phyloP scores from a whole-genome alignment of 495 filamentous ascomycete genomes.

The Letharia columbiana region DNA sequence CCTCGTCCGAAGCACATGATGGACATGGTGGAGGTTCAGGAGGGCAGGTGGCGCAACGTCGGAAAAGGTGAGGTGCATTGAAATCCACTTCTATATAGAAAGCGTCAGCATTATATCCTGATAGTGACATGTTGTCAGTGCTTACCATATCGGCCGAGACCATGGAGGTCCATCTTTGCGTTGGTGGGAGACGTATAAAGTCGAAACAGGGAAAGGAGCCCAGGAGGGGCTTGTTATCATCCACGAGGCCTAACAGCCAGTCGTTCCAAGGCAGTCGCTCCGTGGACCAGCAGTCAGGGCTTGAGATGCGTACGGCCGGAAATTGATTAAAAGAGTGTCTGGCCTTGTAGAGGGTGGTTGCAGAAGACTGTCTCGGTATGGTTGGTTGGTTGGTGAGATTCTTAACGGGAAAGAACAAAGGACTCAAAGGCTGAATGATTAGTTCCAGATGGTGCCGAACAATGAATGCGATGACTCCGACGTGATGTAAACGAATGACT shows the following conservation, averaged over 20 bases:
- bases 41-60: conserved; percentile 40
- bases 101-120: conserved; percentile 1
- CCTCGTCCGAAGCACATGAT: conserved; percentile 37
- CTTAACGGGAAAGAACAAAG: background rate
- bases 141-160: conserved; percentile 17
- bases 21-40: conserved; percentile 42
- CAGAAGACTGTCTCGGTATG: background rate
- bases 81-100: conserved; percentile 18
- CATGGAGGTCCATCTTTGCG: conserved; percentile 17
- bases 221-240: background rate
- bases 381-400: conserved; percentile 5
- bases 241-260: background rate
- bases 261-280: background rate
- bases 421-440: background rate
- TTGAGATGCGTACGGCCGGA: background rate
- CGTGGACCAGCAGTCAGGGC: background rate
- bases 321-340: background rate
- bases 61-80: conserved; percentile 35
- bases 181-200: background rate
- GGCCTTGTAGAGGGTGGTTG: background rate
- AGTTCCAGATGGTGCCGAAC: background rate
- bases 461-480: background rate
- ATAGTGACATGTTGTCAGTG: background rate
- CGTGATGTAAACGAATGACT: conserved; percentile 5
- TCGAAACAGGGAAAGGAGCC: background rate